Percentiles rank a stretch among this genome's conserved stretches.
These are phyloP conservation scores for Hypholoma sublateritium DNA, from an alignment of 768 basidiomycete species.

Conservation along the genomic window DNA sequence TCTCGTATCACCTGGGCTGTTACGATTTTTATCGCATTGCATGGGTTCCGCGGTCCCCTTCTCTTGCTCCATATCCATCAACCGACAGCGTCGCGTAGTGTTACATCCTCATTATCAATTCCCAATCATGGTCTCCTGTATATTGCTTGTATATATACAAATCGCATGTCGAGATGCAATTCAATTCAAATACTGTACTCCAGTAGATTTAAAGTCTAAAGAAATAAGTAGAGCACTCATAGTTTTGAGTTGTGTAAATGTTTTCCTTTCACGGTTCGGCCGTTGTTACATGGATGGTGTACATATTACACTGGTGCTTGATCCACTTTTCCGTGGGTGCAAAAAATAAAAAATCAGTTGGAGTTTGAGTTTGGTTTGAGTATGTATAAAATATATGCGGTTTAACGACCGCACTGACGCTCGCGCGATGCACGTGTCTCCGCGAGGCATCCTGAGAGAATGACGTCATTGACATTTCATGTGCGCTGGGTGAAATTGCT, in stretches of 20 bases:
- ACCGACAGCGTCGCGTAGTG: slow-evolving; percentile 16
- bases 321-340: too few species aligned
- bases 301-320: too few species aligned
- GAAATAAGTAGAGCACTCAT: slow-evolving; percentile 10
- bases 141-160: slow-evolving; percentile 4
- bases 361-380: too few species aligned
- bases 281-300: too few species aligned
- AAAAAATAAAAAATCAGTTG: too few species aligned
- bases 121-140: neutral
- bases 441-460: too few species aligned
- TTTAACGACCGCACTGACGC: too few species aligned
- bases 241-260: slow-evolving; percentile 8
- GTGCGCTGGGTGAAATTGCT: too few species aligned
- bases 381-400: too few species aligned
- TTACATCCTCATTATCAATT: slow-evolving; percentile 4
- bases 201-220: slow-evolving; percentile 2
- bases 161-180: slow-evolving; percentile 17
- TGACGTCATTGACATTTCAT: too few species aligned
- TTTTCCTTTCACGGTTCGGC: too few species aligned
- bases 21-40: slow-evolving; percentile 6
- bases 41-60: slow-evolving; percentile 12
- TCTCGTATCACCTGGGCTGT: slow-evolving; percentile 6
- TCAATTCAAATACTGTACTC: slow-evolving; percentile 12
- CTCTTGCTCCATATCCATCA: slow-evolving; percentile 1
- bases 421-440: too few species aligned